Evolutionary conservation across 2,329 filamentous ascomycete genomes (phyloP), one percentile per base, ranked within the genome.

Genomic region (Trichophyton mentagrophytes): DNA sequence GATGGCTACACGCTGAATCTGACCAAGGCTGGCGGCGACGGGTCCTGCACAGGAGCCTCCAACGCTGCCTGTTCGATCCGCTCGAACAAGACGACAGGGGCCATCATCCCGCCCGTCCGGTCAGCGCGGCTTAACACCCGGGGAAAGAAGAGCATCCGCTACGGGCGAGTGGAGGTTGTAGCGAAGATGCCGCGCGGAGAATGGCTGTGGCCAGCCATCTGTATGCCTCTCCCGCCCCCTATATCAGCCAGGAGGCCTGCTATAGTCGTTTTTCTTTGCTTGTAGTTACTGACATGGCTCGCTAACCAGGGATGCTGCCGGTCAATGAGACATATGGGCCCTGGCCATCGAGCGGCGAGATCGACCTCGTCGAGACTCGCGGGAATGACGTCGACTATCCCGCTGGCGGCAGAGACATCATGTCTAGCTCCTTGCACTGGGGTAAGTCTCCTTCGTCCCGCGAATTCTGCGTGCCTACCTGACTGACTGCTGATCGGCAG

Each of bases 201-300:
- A 66, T 83, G 80, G 80, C 68, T 83, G 25, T 82, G 80, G 80
- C 79, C 77, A 33, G 73, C 73, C 1, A 76, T 78, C 72, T 63
- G 77, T 77, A 46, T 75, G 77, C 30, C n/a, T 44, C 11, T 33
- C 9, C 11, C 33, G 2, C 2, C 11, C 33, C 33, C 33, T 38
- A 38, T 13, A 38, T 4, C 33, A 38, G 11, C 17, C 33, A 60
- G 42, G 4, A 7, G 27, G 27, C 27, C 27, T 30, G 27, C 27
- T 30, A 30, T 8, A 11, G 22, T 27, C 15, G 44, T 57, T 13
- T 17, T 5, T n/a, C 5, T 3, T 6, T 8, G 30, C 9, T 56
- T 56, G 9, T 56, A 44, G 9, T 7, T 57, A 22, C 11, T 30
- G 25, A 20, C 17, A 61, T 55, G 75, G 11, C 22, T 22, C 22